Percentiles rank a stretch among this genome's conserved stretches.
phyloP scores from a whole-genome alignment of 2,329 filamentous ascomycete genomes.

The Nakataea oryzae region DNA sequence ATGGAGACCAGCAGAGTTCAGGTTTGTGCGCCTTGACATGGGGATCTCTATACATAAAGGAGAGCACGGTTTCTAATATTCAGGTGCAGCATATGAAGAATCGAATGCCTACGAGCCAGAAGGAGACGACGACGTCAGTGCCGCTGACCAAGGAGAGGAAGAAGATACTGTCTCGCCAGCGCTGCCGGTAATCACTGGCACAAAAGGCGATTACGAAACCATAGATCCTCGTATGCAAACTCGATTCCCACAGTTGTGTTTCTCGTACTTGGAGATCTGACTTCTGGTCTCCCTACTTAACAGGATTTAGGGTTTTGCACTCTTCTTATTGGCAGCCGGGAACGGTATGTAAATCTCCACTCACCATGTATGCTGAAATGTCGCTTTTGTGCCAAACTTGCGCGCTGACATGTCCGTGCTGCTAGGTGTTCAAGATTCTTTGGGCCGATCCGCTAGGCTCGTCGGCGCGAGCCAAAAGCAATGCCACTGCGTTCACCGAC shows the following conservation, averaged over 20 bases:
- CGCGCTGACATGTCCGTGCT: neutral
- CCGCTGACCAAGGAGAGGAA: neutral
- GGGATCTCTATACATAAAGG: neutral
- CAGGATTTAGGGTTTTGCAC: neutral
- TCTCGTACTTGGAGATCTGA: neutral
- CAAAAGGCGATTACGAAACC: neutral
- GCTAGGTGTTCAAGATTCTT: constrained; percentile 42
- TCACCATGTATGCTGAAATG: neutral
- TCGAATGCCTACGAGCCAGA: neutral
- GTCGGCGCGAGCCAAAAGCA: constrained; percentile 5
- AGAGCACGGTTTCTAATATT: neutral
- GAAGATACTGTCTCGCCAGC: neutral
- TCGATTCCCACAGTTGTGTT: neutral
- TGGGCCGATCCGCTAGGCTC: constrained; percentile 41
- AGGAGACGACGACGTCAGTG: neutral
- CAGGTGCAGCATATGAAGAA: neutral
- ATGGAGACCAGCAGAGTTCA: neutral
- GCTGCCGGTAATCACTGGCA: neutral
- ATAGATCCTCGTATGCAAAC: neutral
- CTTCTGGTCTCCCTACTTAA: neutral
- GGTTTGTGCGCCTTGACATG: neutral
- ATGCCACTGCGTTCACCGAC: neutral
- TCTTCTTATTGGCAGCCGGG: neutral
- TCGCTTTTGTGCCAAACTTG: neutral
- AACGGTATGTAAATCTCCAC: neutral